Percentiles rank a stretch among this genome's conserved stretches.
phyloP scores from a whole-genome alignment of 169 alveolate genomes.

The Cryptosporidium andersoni region DNA sequence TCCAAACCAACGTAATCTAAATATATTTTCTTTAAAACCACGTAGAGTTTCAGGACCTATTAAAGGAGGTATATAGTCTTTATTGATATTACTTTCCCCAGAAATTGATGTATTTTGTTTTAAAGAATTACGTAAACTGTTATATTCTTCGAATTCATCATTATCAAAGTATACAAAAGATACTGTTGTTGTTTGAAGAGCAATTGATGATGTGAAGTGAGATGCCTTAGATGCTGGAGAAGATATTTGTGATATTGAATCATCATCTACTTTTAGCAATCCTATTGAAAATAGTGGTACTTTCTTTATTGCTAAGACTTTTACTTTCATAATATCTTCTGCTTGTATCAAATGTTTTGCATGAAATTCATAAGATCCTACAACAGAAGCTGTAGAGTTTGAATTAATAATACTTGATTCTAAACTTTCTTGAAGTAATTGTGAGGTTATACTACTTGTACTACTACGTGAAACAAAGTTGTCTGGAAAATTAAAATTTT shows the following conservation, averaged over 20 bases:
- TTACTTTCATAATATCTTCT: slow-evolving; percentile 66
- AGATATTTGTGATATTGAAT: not conserved
- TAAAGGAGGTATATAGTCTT: slow-evolving; percentile 12
- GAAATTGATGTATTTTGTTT: slow-evolving; percentile 1
- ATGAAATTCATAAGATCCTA: slow-evolving; percentile 14
- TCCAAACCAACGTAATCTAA: slow-evolving; percentile 69
- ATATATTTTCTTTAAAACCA: slow-evolving; percentile 23
- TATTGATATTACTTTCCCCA: slow-evolving; percentile 1
- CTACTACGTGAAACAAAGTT: too few relatives aligned
- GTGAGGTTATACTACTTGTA: not conserved
- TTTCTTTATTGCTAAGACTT: slow-evolving; percentile 17
- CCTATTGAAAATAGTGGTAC: slow-evolving; percentile 60
- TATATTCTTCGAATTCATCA: slow-evolving; percentile 48
- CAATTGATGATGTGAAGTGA: slow-evolving; percentile 5
- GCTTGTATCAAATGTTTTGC: slow-evolving; percentile 49
- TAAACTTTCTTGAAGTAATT: not conserved
- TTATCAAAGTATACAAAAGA: slow-evolving; percentile 63
- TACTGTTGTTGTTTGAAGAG: slow-evolving; percentile 49
- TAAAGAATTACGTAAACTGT: slow-evolving; percentile 35
- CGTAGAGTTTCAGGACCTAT: slow-evolving; percentile 22
- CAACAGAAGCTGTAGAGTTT: not conserved
- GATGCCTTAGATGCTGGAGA: slow-evolving; percentile 18
- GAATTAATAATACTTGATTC: not conserved
- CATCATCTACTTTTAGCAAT: slow-evolving; percentile 14
- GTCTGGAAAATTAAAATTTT: not conserved